A percentile compares a stretch with the other conserved stretches of the same genome.
phyloP scores from a whole-genome alignment of 495 filamentous ascomycete genomes.

The Parathielavia hyrcaniae region DNA sequence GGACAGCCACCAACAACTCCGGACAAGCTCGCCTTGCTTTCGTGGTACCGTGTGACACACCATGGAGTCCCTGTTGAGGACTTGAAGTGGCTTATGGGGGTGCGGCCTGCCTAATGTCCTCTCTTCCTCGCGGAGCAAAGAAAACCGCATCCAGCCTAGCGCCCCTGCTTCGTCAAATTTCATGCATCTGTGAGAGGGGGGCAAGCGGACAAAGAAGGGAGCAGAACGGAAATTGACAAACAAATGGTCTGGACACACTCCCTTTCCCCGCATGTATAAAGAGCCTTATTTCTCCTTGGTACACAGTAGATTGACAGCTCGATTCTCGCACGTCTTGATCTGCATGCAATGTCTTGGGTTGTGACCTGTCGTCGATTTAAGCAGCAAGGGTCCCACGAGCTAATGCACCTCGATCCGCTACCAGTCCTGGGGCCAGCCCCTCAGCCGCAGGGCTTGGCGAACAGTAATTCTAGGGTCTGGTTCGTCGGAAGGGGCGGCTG shows the following conservation, averaged over 20 bases:
- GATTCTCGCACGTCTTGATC: background rate
- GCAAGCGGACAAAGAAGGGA: background rate
- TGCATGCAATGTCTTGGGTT: background rate
- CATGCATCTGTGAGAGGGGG: background rate
- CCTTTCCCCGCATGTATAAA: background rate
- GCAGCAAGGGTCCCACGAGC: conserved; percentile 5
- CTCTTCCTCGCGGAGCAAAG: background rate
- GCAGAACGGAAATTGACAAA: background rate
- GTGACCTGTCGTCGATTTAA: conserved; percentile 23
- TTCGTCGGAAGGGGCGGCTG: too few species aligned
- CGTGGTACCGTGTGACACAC: background rate
- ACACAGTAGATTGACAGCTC: background rate
- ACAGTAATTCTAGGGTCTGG: too few species aligned
- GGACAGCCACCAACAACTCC: background rate
- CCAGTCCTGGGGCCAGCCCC: too few species aligned
- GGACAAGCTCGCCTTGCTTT: too few species aligned
- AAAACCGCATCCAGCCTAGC: background rate
- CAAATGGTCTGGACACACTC: background rate
- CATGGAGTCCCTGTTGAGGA: background rate
- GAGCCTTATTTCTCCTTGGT: background rate
- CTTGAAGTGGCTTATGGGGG: background rate
- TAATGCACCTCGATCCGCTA: background rate
- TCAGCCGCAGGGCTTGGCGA: too few species aligned
- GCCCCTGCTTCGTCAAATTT: background rate
- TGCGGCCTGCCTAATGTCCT: background rate